Base-by-base conservation (phyloP, 164 flowering plant genomes). In the Annona cherimola region DNA sequence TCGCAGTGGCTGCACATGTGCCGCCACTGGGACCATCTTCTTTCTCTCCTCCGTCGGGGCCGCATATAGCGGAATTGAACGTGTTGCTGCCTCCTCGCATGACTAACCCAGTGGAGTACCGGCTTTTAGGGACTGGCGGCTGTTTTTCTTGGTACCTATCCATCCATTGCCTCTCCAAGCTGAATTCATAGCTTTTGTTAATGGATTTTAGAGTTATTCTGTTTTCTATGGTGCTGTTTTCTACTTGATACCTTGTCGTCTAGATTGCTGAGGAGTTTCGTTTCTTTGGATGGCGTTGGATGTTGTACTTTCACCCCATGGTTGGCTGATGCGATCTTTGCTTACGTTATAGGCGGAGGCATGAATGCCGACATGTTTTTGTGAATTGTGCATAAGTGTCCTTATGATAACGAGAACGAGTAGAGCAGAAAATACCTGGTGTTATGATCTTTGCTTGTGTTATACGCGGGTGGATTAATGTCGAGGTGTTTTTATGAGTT, bases 41-140 rank as follows among this genome's bases (percentile, higher is more conserved):
- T 4, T 42, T 26, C 19, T 4, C 6, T 18, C 73, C 80, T 54
- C 63, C 69, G 26, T 75, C 88, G 19, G 99, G 99, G 6, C 99
- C 99, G 2, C 99, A 94, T 80, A 84, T 94, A 4, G 85, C 97
- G 5, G 99, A 95, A 45, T 92, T 95, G 12, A 95, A 93, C 77
- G 80, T 95, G 4, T 83, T 95, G 42, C 78, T 95, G 76, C 99
- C 99, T 59, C 99, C 98, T 40, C 86, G 78, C 55, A 95, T 92
- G 93, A 90, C 94, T 41, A 68, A 87, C 73, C 89, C 93, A 0
- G 98, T 92, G n/a, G 96, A 92, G 83, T 92, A 89, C 57, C 84
- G 89, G 66, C 96, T 95, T 69, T 86, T 83, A 61, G 99, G 92
- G 50, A 90, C 89, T 66, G 98, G 88, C 69, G 99, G 98, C 67